Evolutionary conservation across 768 basidiomycete genomes (phyloP), one percentile per base, ranked within the genome.

Genomic region (Kwoniella sp.): DNA sequence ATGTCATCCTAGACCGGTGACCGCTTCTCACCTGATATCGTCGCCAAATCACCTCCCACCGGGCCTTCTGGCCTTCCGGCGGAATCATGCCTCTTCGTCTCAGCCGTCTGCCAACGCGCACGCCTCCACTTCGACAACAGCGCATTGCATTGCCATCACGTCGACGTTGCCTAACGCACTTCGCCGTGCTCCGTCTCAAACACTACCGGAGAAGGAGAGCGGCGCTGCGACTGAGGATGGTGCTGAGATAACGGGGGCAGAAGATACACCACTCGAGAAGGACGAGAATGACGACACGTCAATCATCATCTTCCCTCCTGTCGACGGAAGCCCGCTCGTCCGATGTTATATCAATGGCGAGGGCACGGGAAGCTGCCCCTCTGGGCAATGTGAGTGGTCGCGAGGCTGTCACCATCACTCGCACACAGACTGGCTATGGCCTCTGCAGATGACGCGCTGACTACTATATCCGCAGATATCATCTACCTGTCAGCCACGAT

Each of bases 331-430:
- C 23, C 53, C 53, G n/a, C 65, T 76, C 23, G 77, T 81, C 0
- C 60, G 76, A 53, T 76, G 63, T 22, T 61, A 81, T 54, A 29
- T 79, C 25, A 80, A 79, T 69, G 81, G 81, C 12, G 71, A 77
- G 45, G 79, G 78, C 4, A 82, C 80, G 1, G 80, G 79, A 1
- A 75, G 73, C 31, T 81, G 80, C 67, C 81, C 81, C 0, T 47
- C 67, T 20, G 78, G 78, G 17, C 78, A 82, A 68, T 81, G 81
- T 81, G 57, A 73, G 81, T 73, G 23, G 4, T 54, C 15, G 9
- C 25, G 3, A 20, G 26, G 9, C 31, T 31, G 3, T 52, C 31
- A 4, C 61, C 3, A 37, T 8, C 13, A 20, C 22, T 5, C 22
- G 25, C n/a, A 29, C 11, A n/a, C 26, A 9, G 29, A 13, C 34